phyloP scores from a whole-genome alignment of 2,329 filamentous ascomycete genomes.

The Cordyceps cateniannulata region DNA sequence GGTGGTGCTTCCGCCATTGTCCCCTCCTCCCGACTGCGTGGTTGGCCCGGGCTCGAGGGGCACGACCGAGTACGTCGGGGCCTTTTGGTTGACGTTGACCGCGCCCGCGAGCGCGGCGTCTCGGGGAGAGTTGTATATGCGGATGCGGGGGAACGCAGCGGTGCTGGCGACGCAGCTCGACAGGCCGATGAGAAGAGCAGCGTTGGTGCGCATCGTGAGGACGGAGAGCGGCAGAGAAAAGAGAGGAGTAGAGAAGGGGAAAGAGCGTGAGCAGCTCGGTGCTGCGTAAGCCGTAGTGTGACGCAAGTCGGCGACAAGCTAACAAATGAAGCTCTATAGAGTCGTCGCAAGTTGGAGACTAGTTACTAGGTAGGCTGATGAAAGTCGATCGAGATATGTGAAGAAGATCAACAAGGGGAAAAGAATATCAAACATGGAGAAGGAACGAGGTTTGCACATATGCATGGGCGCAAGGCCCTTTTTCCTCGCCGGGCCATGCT shows the following conservation, averaged over 20 bases:
- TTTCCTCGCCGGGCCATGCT: conserved; percentile 1
- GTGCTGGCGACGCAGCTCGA: conserved; percentile 21
- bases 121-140: conserved; percentile 13
- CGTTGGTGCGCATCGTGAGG: conserved; percentile 24
- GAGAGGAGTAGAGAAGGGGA: background rate
- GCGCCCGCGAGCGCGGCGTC: conserved; percentile 1
- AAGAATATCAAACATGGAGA: background rate
- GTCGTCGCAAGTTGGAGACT: background rate
- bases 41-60: conserved; percentile 28
- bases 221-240: background rate
- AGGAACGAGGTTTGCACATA: background rate
- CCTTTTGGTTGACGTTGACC: conserved; percentile 11
- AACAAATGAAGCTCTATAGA: background rate
- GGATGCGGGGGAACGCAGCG: conserved; percentile 23
- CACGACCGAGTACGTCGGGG: conserved; percentile 33
- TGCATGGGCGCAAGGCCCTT: conserved; percentile 9
- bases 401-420: background rate
- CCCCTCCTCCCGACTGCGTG: conserved; percentile 13
- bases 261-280: background rate
- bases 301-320: background rate
- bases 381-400: background rate
- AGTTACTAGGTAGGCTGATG: background rate
- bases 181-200: conserved; percentile 25
- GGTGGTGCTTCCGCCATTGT: conserved; percentile 18
- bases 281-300: background rate